Evolutionary conservation across 2,329 filamentous ascomycete species (phyloP).

Genomic region (Dendryphion nanum): DNA sequence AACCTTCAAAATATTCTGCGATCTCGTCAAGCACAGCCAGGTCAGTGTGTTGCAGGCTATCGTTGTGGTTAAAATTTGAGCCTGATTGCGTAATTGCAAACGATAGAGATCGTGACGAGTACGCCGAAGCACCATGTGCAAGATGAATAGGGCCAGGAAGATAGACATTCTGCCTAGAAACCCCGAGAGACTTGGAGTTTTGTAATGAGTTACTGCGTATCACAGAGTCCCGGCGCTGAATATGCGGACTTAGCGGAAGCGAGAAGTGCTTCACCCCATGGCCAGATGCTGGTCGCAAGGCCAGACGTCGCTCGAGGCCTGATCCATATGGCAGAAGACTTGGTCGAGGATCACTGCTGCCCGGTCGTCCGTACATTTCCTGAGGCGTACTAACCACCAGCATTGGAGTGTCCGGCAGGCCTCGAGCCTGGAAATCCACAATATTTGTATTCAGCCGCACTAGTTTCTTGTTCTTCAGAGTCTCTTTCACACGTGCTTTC

Average conservation of each 20-base stretch:
- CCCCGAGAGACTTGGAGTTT: not conserved
- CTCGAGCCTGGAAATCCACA: constrained; percentile 13
- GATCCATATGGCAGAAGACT: constrained; percentile 2
- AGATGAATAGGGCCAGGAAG: constrained; percentile 44
- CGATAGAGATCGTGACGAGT: no score
- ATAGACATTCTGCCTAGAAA: constrained; percentile 37
- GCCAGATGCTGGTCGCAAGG: not conserved
- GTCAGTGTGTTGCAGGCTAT: constrained; percentile 22
- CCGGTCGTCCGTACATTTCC: constrained; percentile 23
- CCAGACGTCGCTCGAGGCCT: not conserved
- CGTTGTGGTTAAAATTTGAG: no score
- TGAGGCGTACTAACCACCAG: constrained; percentile 30
- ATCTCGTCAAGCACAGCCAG: constrained; percentile 36
- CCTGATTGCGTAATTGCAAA: no score
- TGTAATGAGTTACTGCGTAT: no score
- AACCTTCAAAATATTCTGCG: constrained; percentile 43
- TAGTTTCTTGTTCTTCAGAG: constrained; percentile 19
- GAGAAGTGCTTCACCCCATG: constrained; percentile 9
- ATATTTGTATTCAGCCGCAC: constrained; percentile 21
- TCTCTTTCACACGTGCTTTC: constrained; percentile 21
- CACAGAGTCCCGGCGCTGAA: constrained; percentile 5
- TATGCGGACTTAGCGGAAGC: constrained; percentile 14
- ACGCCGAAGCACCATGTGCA: constrained; percentile 25
- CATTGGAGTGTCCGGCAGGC: constrained; percentile 20
- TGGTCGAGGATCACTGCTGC: constrained; percentile 4